Conservation (phyloP, 2,329 filamentous ascomycete genomes). For the Polytolypa hystricis region DNA sequence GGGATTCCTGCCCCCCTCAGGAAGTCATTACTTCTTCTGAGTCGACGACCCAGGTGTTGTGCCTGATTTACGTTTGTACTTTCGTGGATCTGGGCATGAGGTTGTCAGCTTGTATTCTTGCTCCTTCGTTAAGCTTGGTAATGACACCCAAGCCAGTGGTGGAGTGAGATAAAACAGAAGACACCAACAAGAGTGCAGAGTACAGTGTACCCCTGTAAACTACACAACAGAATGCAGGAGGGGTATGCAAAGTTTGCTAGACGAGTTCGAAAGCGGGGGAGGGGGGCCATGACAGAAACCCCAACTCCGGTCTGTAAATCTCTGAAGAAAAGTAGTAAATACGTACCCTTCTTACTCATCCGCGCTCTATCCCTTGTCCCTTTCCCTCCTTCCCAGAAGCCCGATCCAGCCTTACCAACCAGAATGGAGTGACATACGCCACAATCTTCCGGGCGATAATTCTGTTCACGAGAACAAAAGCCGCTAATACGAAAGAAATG, state of each 20-base stretch:
- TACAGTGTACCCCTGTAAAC: no score
- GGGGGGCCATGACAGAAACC: no score
- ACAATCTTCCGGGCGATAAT: slow-evolving; percentile 66
- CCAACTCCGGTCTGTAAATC: not conserved
- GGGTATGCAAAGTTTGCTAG: no score
- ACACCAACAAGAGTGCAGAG: no score
- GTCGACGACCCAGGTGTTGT: slow-evolving; percentile 16
- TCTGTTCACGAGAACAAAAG: slow-evolving; percentile 69
- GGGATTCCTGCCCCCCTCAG: no score
- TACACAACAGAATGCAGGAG: no score
- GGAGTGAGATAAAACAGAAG: no score
- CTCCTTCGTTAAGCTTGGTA: no score
- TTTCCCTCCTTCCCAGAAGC: slow-evolving; percentile 82
- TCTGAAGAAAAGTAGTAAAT: not conserved
- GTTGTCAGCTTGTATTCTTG: no score
- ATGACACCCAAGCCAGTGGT: no score
- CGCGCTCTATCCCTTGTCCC: slow-evolving; percentile 59
- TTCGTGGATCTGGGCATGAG: slow-evolving; percentile 61
- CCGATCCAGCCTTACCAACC: slow-evolving; percentile 53
- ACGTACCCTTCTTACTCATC: slow-evolving; percentile 58
- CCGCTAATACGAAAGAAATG: slow-evolving; percentile 35
- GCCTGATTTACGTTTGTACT: slow-evolving; percentile 52
- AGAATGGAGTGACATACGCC: slow-evolving; percentile 60
- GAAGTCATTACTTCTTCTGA: slow-evolving; percentile 2
- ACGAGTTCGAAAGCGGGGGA: no score